A percentile compares a stretch with the other conserved stretches of the same genome.
phyloP scores from a whole-genome alignment of 2,329 filamentous ascomycete species.

The Colletotrichum tropicale region DNA sequence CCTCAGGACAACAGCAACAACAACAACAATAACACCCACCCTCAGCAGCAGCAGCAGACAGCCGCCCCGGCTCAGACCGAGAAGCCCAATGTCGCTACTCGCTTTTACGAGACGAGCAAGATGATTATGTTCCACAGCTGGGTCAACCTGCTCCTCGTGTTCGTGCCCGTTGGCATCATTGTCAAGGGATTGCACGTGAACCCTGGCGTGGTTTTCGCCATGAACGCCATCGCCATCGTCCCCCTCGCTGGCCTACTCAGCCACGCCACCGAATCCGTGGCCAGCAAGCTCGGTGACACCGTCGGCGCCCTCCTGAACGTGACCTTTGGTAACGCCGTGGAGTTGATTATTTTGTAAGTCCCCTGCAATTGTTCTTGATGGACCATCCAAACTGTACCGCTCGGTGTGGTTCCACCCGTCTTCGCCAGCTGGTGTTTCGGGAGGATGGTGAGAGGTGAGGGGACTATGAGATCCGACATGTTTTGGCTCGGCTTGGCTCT shows the following conservation, averaged over 20 bases:
- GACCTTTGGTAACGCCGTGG: conserved; percentile 80
- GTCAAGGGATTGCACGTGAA: conserved; percentile 59
- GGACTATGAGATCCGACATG: background rate
- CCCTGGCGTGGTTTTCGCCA: conserved; percentile 67
- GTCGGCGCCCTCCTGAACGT: conserved; percentile 77
- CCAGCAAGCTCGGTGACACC: conserved; percentile 73
- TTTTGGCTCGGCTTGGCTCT: background rate
- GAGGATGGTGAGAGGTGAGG: conserved; percentile 8
- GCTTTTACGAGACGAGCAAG: conserved; percentile 20
- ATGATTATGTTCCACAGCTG: conserved; percentile 74
- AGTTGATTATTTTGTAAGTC: conserved; percentile 75
- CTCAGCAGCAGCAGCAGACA: background rate
- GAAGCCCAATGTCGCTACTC: conserved; percentile 1
- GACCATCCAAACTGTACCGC: background rate
- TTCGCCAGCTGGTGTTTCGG: background rate
- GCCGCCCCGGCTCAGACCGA: background rate
- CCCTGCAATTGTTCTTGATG: background rate
- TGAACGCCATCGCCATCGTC: conserved; percentile 79
- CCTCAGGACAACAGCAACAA: background rate
- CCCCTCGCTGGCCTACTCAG: conserved; percentile 75
- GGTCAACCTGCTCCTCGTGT: conserved; percentile 78
- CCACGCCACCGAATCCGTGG: conserved; percentile 78
- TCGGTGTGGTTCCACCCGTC: background rate
- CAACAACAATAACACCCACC: conserved; percentile 17
- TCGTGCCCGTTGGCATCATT: conserved; percentile 79